These are phyloP conservation scores for Nicotiana attenuata DNA, from an alignment of 257 asterid species.

Conservation along the genomic window DNA sequence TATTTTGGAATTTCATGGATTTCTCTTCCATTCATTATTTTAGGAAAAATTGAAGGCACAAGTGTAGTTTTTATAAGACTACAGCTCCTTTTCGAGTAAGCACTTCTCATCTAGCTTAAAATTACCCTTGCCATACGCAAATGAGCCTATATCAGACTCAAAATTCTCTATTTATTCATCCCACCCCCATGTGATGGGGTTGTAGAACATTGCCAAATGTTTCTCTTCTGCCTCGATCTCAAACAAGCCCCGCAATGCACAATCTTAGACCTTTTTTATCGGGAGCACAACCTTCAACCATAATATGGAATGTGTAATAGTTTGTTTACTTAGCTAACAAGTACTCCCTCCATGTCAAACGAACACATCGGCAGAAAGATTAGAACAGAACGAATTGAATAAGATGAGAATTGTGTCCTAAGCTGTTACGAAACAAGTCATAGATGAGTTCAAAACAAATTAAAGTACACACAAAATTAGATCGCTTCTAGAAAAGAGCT, in stretches of 20 bases:
- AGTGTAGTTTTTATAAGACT: not conserved
- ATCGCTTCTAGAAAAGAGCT: not conserved
- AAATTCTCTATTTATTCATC: not conserved
- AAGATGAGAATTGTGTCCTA: not conserved
- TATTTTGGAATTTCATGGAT: not conserved
- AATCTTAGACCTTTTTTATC: not conserved
- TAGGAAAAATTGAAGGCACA: not conserved
- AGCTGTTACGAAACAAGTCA: not conserved
- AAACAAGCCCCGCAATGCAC: not conserved
- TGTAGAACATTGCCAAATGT: not conserved
- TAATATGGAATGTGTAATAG: not conserved
- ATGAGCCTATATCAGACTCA: not conserved
- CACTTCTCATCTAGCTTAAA: slow-evolving; percentile 5
- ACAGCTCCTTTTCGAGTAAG: not conserved
- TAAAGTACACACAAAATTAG: not conserved
- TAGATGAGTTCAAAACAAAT: not conserved
- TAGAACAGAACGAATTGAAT: not conserved
- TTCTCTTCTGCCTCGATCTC: not conserved
- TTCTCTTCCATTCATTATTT: not conserved
- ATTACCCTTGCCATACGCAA: not conserved
- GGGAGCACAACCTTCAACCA: not conserved
- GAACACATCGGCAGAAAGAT: not conserved
- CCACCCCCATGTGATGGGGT: not conserved
- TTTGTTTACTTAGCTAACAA: not conserved
- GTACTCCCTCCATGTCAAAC: not conserved